Evolutionary conservation across 2,329 filamentous ascomycete genomes (phyloP).

Genomic region (Paramyrothecium roridum): DNA sequence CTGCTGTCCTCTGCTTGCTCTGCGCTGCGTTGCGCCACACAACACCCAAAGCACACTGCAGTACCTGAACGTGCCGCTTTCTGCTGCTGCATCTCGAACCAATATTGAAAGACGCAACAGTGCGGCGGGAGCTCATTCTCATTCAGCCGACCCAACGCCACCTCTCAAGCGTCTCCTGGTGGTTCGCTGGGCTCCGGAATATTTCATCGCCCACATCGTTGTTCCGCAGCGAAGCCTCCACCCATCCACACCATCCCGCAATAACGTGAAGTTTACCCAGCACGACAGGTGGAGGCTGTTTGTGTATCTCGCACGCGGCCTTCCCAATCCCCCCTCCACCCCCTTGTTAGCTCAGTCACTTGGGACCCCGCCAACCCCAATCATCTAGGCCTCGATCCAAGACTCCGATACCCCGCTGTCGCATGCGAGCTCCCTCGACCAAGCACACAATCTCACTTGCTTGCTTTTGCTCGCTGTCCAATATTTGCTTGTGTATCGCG

Average conservation of each 20-base stretch:
- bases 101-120: not conserved
- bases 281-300: not conserved
- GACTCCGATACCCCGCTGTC: not conserved
- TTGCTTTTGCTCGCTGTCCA: not conserved
- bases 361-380: not conserved
- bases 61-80: too few species aligned
- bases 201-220: not conserved
- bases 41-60: too few species aligned
- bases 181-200: not conserved
- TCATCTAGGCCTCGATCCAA: not conserved
- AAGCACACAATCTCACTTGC: not conserved
- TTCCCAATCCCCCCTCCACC: not conserved
- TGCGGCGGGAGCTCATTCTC: not conserved
- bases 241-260: not conserved
- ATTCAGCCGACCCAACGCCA: not conserved
- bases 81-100: too few species aligned
- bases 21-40: too few species aligned
- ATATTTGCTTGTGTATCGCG: not conserved
- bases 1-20: too few species aligned
- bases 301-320: not conserved
- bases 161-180: not conserved
- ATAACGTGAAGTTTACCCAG: not conserved
- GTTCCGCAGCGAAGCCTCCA: not conserved
- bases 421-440: not conserved
- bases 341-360: not conserved